Evolutionary conservation across 768 basidiomycete species (phyloP), one percentile per base, ranked within the genome.

Genomic region (Tulasnella sp.): DNA sequence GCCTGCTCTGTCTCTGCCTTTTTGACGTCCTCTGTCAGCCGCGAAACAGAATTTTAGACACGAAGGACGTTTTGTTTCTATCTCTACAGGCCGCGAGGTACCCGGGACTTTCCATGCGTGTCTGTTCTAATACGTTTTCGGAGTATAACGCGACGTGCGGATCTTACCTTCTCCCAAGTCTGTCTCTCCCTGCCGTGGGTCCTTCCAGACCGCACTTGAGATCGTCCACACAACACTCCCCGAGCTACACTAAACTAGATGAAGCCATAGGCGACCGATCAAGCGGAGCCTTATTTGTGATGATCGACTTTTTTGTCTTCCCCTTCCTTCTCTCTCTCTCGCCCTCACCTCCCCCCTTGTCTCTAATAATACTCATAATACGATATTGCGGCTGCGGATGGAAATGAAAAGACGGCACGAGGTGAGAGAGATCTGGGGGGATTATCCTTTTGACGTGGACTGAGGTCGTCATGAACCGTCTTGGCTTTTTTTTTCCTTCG

Each of bases 201-300:
- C 64, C 64, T 69, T 69, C 64, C 31, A 69, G 64, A 69, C 64
- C 64, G 64, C 64, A 69, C 64, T 69, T 69, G 64, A 69, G 64
- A 69, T 69, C 64, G 28, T 69, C 31, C 64, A 31, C 31, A 69
- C 64, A 28, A 31, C 64, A 37, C 64, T 31, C 34, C 34, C 64
- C 64, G 64, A 22, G 34, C 28, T 69, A 69, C 64, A 37, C 64
- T 69, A 69, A 69, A 11, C 64, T 14, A 69, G 64, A 69, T 69
- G 31, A 69, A 69, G 64, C 16, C 31, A 34, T 69, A 8, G 0
- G 28, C 31, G 28, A 37, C 64, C 64, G 37, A 69, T 69, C 34
- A 37, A 69, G 64, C 64, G 64, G 64, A 69, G 64, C 34, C 64
- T 69, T 69, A 69, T 69, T 69, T 69, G 64, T 69, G 64, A 69